Conservation (phyloP, 345 rosid genomes). For the Leavenworthia alabamica region DNA sequence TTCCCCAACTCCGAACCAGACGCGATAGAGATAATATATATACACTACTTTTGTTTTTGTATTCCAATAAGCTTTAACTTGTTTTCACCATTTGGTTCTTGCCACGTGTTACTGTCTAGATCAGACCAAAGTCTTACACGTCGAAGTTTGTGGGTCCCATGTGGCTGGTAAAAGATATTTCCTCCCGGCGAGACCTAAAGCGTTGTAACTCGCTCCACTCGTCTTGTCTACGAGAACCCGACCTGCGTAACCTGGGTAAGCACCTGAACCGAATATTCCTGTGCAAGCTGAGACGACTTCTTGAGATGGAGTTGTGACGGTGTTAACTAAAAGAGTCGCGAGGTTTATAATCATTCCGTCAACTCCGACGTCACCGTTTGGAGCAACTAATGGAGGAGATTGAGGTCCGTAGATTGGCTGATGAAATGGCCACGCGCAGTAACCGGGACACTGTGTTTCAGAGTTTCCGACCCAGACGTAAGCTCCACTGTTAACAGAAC, state of each 20-base stretch:
- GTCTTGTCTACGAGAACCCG: slow-evolving; percentile 52
- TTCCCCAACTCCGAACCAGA: slow-evolving; percentile 2
- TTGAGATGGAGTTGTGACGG: slow-evolving; percentile 78
- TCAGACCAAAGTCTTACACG: slow-evolving; percentile 51
- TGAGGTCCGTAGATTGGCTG: slow-evolving; percentile 91
- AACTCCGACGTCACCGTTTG: slow-evolving; percentile 86
- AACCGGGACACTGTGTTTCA: slow-evolving; percentile 74
- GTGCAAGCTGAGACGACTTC: slow-evolving; percentile 78
- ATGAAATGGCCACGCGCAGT: slow-evolving; percentile 98
- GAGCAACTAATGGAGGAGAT: slow-evolving; percentile 69
- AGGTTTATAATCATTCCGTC: slow-evolving; percentile 89
- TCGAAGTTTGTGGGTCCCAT: slow-evolving; percentile 76
- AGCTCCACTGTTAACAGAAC: slow-evolving; percentile 30
- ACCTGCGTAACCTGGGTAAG: slow-evolving; percentile 83
- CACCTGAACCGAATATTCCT: slow-evolving; percentile 70
- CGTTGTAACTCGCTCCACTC: slow-evolving; percentile 75
- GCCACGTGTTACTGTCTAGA: slow-evolving; percentile 17
- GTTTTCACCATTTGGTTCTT: neutral
- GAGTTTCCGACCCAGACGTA: slow-evolving; percentile 91
- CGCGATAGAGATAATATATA: slow-evolving; percentile 22
- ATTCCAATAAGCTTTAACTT: slow-evolving; percentile 2
- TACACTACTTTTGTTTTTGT: slow-evolving; percentile 23
- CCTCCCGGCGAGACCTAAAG: slow-evolving; percentile 56
- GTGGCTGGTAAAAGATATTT: slow-evolving; percentile 78
- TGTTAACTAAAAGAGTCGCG: slow-evolving; percentile 68